A percentile compares a stretch with the other conserved stretches of the same genome.
phyloP scores from a whole-genome alignment of 2,329 filamentous ascomycete species.

The Stromatinia cepivora region DNA sequence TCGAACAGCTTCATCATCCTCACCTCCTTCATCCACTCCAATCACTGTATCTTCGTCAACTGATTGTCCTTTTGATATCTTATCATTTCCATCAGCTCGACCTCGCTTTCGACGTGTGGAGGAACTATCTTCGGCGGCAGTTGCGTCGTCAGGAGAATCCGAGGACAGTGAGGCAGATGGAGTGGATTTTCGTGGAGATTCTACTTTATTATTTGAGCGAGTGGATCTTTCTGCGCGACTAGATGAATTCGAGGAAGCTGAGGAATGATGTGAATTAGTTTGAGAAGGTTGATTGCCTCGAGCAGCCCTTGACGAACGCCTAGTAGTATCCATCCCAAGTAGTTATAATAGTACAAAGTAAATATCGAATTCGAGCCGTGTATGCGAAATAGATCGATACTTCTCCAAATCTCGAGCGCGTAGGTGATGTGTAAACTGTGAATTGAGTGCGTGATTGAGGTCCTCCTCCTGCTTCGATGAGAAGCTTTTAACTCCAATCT shows the following conservation, averaged over 20 bases:
- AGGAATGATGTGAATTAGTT: constrained; percentile 73
- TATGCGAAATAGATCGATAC: constrained; percentile 12
- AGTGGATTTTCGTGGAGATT: constrained; percentile 73
- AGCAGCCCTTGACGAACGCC: constrained; percentile 89
- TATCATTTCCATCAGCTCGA: constrained; percentile 45
- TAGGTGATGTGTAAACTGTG: constrained; percentile 18
- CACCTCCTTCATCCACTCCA: constrained; percentile 67
- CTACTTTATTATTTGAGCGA: constrained; percentile 69
- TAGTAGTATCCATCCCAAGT: constrained; percentile 57
- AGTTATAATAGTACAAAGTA: constrained; percentile 23
- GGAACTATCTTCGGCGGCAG: constrained; percentile 59
- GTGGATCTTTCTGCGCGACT: constrained; percentile 73
- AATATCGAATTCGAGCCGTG: neutral
- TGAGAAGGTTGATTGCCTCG: constrained; percentile 70
- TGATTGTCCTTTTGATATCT: constrained; percentile 52
- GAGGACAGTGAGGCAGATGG: constrained; percentile 73
- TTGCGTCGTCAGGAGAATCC: constrained; percentile 62
- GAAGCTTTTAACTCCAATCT: constrained; percentile 20
- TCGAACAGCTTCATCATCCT: constrained; percentile 90
- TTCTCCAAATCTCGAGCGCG: constrained; percentile 16
- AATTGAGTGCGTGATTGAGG: constrained; percentile 27
- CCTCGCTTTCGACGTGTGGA: constrained; percentile 78
- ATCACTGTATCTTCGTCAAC: constrained; percentile 46
- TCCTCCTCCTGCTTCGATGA: constrained; percentile 21
- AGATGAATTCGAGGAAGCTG: constrained; percentile 75